Evolutionary conservation across 208 protist genomes (phyloP).

Genomic region (Leishmania major): DNA sequence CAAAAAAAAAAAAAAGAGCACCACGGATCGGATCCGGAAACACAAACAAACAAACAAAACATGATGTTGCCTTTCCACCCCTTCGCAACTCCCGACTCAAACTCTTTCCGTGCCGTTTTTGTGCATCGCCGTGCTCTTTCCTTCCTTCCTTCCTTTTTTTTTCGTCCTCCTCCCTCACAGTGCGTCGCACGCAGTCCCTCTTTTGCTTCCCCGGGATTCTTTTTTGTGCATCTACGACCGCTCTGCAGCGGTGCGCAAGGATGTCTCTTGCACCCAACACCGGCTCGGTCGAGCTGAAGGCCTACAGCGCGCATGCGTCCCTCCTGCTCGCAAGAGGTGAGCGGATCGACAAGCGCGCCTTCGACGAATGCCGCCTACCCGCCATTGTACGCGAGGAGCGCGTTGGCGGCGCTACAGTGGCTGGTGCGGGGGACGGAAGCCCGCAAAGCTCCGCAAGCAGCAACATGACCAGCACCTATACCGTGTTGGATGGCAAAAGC

Average conservation of each 20-base stretch:
- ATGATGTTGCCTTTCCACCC: too few species aligned
- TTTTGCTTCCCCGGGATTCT: background rate
- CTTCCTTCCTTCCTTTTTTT: too few species aligned
- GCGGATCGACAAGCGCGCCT: conserved; percentile 61
- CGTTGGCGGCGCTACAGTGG: background rate
- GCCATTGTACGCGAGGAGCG: conserved; percentile 58
- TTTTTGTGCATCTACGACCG: background rate
- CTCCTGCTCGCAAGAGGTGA: conserved; percentile 43
- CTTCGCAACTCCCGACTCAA: too few species aligned
- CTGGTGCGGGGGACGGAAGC: background rate
- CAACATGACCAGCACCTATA: background rate
- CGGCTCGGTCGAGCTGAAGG: conserved; percentile 69
- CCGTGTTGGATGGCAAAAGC: conserved; percentile 13
- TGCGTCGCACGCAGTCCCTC: background rate
- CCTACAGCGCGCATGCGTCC: conserved; percentile 58
- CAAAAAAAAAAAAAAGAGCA: background rate
- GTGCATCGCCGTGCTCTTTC: background rate
- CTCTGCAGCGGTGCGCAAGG: background rate
- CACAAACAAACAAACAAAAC: too few species aligned
- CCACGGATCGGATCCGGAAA: background rate
- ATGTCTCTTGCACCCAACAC: conserved; percentile 87
- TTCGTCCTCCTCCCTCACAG: too few species aligned
- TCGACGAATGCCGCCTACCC: conserved; percentile 46
- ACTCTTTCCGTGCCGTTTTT: background rate
- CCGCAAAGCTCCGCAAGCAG: background rate